phyloP scores from a whole-genome alignment of 768 basidiomycete genomes.

The Mycena maculata region DNA sequence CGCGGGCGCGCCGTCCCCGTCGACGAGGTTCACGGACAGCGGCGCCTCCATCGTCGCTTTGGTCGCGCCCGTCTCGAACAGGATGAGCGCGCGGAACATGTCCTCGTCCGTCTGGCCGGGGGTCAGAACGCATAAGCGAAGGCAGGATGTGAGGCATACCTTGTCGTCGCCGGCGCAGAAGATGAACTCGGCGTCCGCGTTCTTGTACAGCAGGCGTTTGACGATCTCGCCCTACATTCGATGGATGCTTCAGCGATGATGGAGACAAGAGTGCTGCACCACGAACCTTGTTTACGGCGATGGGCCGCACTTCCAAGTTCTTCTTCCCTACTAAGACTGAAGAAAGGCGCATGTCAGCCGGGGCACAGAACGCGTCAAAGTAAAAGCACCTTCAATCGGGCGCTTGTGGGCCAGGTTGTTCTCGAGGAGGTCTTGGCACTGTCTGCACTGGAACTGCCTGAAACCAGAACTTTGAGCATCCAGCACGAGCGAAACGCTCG shows the following conservation, averaged over 20 bases:
- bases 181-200: slow-evolving; percentile 94
- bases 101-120: slow-evolving; percentile 91
- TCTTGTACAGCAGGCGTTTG: slow-evolving; percentile 90
- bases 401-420: slow-evolving; percentile 93
- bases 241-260: background rate
- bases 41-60: slow-evolving; percentile 69
- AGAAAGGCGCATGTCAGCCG: slow-evolving; percentile 7
- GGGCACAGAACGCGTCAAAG: background rate
- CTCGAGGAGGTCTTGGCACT: slow-evolving; percentile 96
- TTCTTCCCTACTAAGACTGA: slow-evolving; percentile 96
- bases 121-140: background rate
- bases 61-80: slow-evolving; percentile 63
- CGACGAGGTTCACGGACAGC: slow-evolving; percentile 64
- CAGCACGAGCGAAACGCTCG: background rate
- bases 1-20: slow-evolving; percentile 48
- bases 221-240: slow-evolving; percentile 87
- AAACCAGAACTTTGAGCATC: background rate
- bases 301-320: slow-evolving; percentile 95
- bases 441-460: slow-evolving; percentile 93
- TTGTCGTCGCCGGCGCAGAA: slow-evolving; percentile 99
- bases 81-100: slow-evolving; percentile 93
- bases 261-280: slow-evolving; percentile 9
- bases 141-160: slow-evolving; percentile 51
- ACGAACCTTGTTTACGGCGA: slow-evolving; percentile 95
- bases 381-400: slow-evolving; percentile 85